Percentiles rank a stretch among this genome's conserved stretches.
phyloP scores from a whole-genome alignment of 371 early-diverging fungal species.

The Parasitella parasitica region DNA sequence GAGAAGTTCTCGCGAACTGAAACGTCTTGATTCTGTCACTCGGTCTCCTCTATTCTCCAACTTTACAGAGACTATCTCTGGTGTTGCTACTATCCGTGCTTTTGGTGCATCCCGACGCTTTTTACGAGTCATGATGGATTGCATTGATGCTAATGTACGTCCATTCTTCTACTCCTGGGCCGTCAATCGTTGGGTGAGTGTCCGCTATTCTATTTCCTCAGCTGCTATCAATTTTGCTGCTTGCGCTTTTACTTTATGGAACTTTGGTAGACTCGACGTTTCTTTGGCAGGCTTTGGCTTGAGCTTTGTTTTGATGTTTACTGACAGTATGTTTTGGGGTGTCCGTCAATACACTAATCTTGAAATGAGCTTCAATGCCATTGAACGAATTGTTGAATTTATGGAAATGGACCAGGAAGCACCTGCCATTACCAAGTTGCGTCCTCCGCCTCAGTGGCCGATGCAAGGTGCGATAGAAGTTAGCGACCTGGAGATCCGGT shows the following conservation, averaged over 20 bases:
- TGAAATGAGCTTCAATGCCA: conserved; percentile 79
- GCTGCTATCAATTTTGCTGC: conserved; percentile 67
- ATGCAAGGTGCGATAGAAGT: conserved; percentile 63
- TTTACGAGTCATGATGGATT: conserved; percentile 48
- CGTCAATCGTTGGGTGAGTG: conserved; percentile 80
- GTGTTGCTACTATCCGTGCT: conserved; percentile 71
- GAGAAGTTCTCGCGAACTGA: conserved; percentile 71
- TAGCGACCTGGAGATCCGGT: conserved; percentile 59
- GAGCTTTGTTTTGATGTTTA: conserved; percentile 71
- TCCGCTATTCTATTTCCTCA: conserved; percentile 70
- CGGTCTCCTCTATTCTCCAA: conserved; percentile 72
- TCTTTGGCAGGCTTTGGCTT: conserved; percentile 83
- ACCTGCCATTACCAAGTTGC: conserved; percentile 28
- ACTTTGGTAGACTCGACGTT: conserved; percentile 58
- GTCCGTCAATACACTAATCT: conserved; percentile 65
- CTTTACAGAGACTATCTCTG: conserved; percentile 68
- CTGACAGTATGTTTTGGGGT: conserved; percentile 42
- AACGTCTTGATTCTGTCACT: conserved; percentile 73
- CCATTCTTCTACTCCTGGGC: conserved; percentile 81
- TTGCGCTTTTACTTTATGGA: conserved; percentile 55
- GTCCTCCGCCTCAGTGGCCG: conserved; percentile 76
- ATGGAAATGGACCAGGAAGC: conserved; percentile 72
- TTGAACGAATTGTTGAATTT: conserved; percentile 87
- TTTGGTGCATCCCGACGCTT: conserved; percentile 65
- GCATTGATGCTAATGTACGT: conserved; percentile 63